Percentiles rank a stretch among this genome's conserved stretches.
Evolutionary conservation across 495 filamentous ascomycete genomes (phyloP).

Genomic region (Annulohypoxylon bovei): DNA sequence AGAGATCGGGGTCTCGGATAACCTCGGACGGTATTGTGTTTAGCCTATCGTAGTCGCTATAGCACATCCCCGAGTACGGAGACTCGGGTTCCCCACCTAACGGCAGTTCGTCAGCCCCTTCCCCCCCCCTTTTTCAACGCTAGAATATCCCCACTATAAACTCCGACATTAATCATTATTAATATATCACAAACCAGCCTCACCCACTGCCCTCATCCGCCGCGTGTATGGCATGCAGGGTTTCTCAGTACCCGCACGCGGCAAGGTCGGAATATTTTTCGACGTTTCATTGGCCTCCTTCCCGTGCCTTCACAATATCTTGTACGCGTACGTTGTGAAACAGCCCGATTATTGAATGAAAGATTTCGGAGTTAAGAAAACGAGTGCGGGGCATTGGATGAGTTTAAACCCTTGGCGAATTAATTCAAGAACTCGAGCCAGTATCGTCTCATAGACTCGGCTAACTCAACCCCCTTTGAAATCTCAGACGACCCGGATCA

Average conservation of each 20-base stretch:
- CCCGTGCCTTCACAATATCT: background rate
- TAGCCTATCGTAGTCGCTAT: constrained; percentile 36
- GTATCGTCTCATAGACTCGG: background rate
- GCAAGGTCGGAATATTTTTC: background rate
- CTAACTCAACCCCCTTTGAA: background rate
- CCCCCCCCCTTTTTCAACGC: background rate
- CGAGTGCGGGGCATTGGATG: no score
- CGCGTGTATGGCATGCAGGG: constrained; percentile 12
- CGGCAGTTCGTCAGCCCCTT: constrained; percentile 37
- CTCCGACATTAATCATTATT: constrained; percentile 24
- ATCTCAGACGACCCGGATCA: constrained; percentile 48
- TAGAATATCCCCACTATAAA: constrained; percentile 11
- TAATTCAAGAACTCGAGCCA: background rate
- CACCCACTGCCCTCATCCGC: constrained; percentile 13
- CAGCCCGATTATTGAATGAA: background rate
- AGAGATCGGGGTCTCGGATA: constrained; percentile 38
- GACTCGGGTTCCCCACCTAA: constrained; percentile 33
- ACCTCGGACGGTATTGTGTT: constrained; percentile 36
- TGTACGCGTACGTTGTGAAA: background rate
- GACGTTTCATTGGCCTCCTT: background rate
- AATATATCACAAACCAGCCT: constrained; percentile 19
- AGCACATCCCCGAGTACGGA: constrained; percentile 38
- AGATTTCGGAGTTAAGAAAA: background rate
- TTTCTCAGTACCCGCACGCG: background rate
- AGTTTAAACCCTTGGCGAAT: no score